Evolutionary conservation across 805 yeast species (phyloP), one percentile per base, ranked within the genome.

Genomic region (Candida krabiensis): DNA sequence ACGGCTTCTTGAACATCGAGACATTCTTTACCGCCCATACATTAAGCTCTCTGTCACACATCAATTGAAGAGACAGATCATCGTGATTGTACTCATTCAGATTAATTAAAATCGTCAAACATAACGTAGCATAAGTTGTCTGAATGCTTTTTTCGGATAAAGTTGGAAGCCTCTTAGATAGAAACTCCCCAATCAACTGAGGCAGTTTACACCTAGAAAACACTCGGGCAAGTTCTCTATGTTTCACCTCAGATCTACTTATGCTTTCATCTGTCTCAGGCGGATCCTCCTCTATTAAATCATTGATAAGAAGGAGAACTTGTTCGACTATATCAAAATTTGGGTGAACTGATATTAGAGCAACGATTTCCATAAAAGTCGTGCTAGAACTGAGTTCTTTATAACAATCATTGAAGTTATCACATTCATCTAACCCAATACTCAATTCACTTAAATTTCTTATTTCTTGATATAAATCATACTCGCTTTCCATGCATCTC

Each of bases 401-500:
- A 12, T 35, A 42, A 26, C 41, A 42, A 9, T 30, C 35, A n/a
- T 35, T 26, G 33, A 35, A 43, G 21, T 46, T 47, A 2, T 29
- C 19, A 8, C 37, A 38, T 19, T 47, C 52, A 4, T 30, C 29
- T 19, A 52, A 15, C 5, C 37, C 43, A 24, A 52, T 38, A 17
- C 46, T 38, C 11, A 52, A 19, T 28, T 52, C 57, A 13, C 49
- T 40, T 33, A 51, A 35, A 2, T 28, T 35, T 35, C 48, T 47
- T 16, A 53, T 30, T 4, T 35, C 46, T 27, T 50, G 47, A 13
- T 36, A 40, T 15, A 53, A 32, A 14, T 44, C 44, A 16, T 38
- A 50, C 25, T 53, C 58, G 18, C 47, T 46, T 17, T 50, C 52
- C 37, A 50, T 37, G 24, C 50, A 30, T 30, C 37, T 43, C 27